Evolutionary conservation across 768 basidiomycete species (phyloP).

Genomic region (Crucibulum laeve): DNA sequence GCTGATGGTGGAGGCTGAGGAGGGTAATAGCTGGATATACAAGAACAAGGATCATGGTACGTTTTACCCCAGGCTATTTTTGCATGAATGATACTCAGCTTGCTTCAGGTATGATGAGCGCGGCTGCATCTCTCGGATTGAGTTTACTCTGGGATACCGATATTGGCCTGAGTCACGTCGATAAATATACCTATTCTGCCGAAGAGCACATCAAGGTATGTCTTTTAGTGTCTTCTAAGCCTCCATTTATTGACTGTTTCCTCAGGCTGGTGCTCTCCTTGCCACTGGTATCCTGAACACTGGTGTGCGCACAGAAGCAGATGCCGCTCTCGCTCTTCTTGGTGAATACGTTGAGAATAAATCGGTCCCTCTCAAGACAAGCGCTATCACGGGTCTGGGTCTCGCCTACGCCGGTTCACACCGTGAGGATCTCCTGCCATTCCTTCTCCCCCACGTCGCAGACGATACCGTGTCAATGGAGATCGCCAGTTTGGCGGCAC

Average conservation of each 20-base stretch:
- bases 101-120: constrained; percentile 84
- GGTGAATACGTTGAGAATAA: constrained; percentile 88
- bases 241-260: not conserved
- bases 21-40: constrained; percentile 98
- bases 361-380: constrained; percentile 76
- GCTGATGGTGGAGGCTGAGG: constrained; percentile 94
- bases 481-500: constrained; percentile 77
- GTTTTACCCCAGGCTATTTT: constrained; percentile 9
- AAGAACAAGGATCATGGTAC: constrained; percentile 98
- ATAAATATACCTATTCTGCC: constrained; percentile 94
- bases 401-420: constrained; percentile 95
- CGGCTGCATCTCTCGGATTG: constrained; percentile 90
- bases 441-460: constrained; percentile 76
- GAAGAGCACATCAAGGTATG: constrained; percentile 93
- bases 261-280: constrained; percentile 84
- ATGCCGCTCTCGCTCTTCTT: constrained; percentile 87
- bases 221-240: not conserved
- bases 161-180: constrained; percentile 87
- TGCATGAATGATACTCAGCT: not conserved
- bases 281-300: constrained; percentile 92
- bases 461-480: constrained; percentile 88
- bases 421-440: constrained; percentile 73
- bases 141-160: constrained; percentile 96
- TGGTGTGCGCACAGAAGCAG: constrained; percentile 87
- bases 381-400: constrained; percentile 89